A percentile compares a stretch with the other conserved stretches of the same genome.
These are phyloP conservation scores for Jackrogersella multiformis DNA, from an alignment of 495 filamentous ascomycete genomes.

Conservation along the genomic window DNA sequence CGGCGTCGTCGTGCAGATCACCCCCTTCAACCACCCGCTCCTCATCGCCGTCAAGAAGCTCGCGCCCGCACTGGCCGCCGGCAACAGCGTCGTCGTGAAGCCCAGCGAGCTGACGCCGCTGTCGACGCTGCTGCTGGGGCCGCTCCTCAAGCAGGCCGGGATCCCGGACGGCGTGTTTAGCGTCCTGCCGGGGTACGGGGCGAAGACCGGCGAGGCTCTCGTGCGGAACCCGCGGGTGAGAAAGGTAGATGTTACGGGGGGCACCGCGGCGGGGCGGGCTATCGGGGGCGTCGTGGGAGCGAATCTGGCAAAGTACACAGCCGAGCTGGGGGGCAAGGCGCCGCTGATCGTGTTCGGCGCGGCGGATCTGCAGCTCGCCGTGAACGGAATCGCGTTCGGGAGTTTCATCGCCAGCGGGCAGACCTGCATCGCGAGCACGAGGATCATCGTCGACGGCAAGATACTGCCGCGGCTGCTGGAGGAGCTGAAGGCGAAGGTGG, in stretches of 20 bases:
- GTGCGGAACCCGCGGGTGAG: conserved; percentile 61
- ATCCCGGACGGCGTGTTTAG: conserved; percentile 66
- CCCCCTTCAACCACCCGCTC: conserved; percentile 72
- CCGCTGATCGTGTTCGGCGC: conserved; percentile 64
- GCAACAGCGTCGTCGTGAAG: conserved; percentile 70
- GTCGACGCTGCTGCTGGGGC: conserved; percentile 62
- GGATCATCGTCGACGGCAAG: conserved; percentile 63
- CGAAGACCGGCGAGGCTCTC: conserved; percentile 62
- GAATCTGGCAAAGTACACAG: conserved; percentile 65
- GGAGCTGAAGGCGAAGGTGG: conserved; percentile 49
- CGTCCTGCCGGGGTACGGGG: conserved; percentile 66
- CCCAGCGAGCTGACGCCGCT: conserved; percentile 69
- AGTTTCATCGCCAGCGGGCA: conserved; percentile 69
- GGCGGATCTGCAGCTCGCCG: conserved; percentile 60
- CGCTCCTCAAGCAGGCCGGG: conserved; percentile 62
- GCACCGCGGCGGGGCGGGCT: conserved; percentile 56
- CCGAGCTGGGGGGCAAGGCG: conserved; percentile 70
- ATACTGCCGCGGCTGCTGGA: conserved; percentile 54
- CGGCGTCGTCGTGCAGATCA: conserved; percentile 71
- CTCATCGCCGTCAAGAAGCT: conserved; percentile 72
- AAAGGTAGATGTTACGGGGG: conserved; percentile 72
- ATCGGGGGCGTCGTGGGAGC: conserved; percentile 59
- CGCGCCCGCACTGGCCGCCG: conserved; percentile 67
- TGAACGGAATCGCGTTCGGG: conserved; percentile 68
- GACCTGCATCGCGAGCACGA: conserved; percentile 69